Evolutionary conservation across 495 filamentous ascomycete genomes (phyloP), one percentile per base, ranked within the genome.

Genomic region (Chaetomium tenue): DNA sequence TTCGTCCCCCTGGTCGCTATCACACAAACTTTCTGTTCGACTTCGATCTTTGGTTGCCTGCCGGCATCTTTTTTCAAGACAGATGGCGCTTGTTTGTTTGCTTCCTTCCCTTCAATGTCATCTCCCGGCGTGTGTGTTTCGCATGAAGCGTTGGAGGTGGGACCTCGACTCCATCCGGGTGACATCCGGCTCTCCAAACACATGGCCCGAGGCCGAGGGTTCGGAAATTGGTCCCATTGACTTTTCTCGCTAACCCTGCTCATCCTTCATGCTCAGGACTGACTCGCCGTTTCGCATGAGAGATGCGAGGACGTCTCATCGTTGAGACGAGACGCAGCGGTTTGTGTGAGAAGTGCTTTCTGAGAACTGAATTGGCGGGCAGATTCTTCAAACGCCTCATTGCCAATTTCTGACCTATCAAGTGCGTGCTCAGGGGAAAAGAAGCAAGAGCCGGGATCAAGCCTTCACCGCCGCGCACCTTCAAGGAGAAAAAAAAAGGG

Each of bases 151-250:
- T 60, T 52, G 58, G 58, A 62, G 33, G 65, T 67, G 61, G 66
- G 58, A 58, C 61, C 66, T 42, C 23, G 53, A 58, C 58, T 58
- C 62, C 61, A 56, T 61, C 58, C 56, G 50, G 63, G 60, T 65
- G n/a, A 53, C 63, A 65, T 51, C 63, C 54, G 56, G 55, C 42
- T 56, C 48, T 11, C 15, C 46, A 42, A 57, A 25, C 40, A 52
- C 48, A 58, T 58, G 64, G 67, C 64, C 67, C 67, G 64, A 66
- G 61, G 64, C 67, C 67, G 64, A 70, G 67, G 64, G 64, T 64
- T 66, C 67, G 67, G 67, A 70, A 70, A 70, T 70, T 70, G 67
- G 64, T 46, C 50, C 42, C 64, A 60, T 70, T 52, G 46, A 53
- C 26, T 66, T 55, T 59, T 57, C 47, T 63, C 61, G 46, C 58